Base-by-base conservation (phyloP, 345 rosid species). In the Corymbia maculata region DNA sequence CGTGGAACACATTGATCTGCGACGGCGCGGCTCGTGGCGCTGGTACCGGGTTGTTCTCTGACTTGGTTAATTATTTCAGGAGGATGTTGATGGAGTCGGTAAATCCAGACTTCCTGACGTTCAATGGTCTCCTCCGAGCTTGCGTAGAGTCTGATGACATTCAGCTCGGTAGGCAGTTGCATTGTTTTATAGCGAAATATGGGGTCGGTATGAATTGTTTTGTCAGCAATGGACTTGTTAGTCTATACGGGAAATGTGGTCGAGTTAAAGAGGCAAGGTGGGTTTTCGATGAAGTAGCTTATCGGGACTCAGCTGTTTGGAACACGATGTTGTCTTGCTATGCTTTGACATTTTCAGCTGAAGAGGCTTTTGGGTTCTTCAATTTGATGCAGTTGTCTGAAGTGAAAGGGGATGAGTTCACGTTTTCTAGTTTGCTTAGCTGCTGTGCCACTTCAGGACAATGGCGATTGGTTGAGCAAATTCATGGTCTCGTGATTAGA, bases 231-330 rank as follows among this genome's bases (percentile, higher is more conserved):
- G 92, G 91, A 89, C 93, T 95, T 47, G 91, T 95, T 87, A 93
- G 90, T 91, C 89, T 96, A 88, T 96, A 97, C 61, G 97, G 97
- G 88, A 96, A 97, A 92, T 93, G 92, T 86, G 94, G 96, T 89
- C 85, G 87, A 24, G 52, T 94, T 85, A 88, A 87, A 87, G 94
- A 93, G 86, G 93, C 97, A 5, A 90, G 91, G 59, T 49, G 88
- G 91, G 93, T 88, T 66, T 96, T 97, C 79, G 90, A 93, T 85
- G 52, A 88, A 68, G 94, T 91, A 85, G 79, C 26, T 51, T 9
- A 87, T 89, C 92, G 86, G 90, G 98, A 96, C 90, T 86, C 91
- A 87, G 96, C 96, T 89, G 32, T 95, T 12, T 94, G 96, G 95
- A 96, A 95, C 90, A 93, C 91, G 84, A 93, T 95, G 87, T 82